Evolutionary conservation across 1,284 basidiomycete genomes (phyloP), one percentile per base, ranked within the genome.

Genomic region (Marasmius tenuissimus): DNA sequence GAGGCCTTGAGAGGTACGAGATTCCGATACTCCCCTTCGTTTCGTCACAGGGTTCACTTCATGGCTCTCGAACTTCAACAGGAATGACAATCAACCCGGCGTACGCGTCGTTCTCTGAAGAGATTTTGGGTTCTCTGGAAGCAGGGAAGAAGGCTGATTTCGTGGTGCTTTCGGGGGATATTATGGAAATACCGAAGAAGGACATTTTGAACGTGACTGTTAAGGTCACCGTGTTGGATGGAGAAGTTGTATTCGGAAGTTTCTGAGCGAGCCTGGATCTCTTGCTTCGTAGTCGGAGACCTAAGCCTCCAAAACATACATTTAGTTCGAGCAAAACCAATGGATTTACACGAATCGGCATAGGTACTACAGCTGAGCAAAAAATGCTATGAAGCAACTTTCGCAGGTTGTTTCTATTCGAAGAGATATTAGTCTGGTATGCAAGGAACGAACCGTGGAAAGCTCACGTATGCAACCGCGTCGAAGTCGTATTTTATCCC

Each of bases 401-500:
- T 27, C 10, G 27, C 48, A 2, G 48, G 48, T 27, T 49, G 18
- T 49, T 49, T 49, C 48, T 49, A 10, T 49, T 27, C 27, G 27
- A 27, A 27, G 27, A 27, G 27, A 16, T 2, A 20, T 49, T 4
- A 49, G 18, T 11, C 48, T n/a, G 18, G 12, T 3, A 49, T 20
- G 18, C 12, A 18, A 49, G 18, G 48, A 27, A 20, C 4, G 14
- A 27, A 10, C 12, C 12, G 18, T 14, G 12, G 48, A 20, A 49
- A 49, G 78, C 84, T 73, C 72, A 92, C 91, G 75, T 92, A 93
- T 72, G 83, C 81, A 60, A 86, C 85, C 39, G 78, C 86, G 58
- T 88, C 86, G 63, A 97, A 92, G 67, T 96, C 87, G 72, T 99
- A 99, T 57, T 92, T 85, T 73, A 99, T 98, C 5, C 96, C 97